Evolutionary conservation across 495 filamentous ascomycete species (phyloP).

Genomic region (Xylaria flabelliformis): DNA sequence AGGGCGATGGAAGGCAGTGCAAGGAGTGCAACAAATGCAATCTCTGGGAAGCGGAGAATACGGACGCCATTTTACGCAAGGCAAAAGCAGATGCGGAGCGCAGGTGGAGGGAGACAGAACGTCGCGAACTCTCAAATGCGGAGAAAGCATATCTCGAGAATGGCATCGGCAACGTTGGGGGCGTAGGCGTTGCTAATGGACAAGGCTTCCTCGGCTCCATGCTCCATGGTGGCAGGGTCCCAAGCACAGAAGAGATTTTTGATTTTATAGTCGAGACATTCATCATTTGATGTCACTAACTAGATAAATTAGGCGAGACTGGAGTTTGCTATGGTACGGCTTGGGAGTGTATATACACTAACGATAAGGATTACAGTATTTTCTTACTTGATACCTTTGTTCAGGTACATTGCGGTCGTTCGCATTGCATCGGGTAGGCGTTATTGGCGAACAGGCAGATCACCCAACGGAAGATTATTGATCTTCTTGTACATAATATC

Average conservation of each 20-base stretch:
- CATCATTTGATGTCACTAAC: conserved; percentile 40
- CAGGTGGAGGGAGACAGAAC: conserved; percentile 78
- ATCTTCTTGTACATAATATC: conserved; percentile 22
- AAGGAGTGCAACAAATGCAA: conserved; percentile 85
- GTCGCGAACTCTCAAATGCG: conserved; percentile 52
- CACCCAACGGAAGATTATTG: conserved; percentile 11
- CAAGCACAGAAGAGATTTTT: conserved; percentile 51
- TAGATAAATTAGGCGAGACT: background rate
- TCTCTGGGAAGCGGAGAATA: conserved; percentile 86
- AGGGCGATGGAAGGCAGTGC: conserved; percentile 70
- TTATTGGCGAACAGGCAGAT: conserved; percentile 28
- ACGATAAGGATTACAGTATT: background rate
- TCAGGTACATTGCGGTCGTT: conserved; percentile 26
- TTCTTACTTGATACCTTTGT: conserved; percentile 25
- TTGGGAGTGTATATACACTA: background rate
- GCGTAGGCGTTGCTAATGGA: conserved; percentile 22
- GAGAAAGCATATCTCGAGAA: conserved; percentile 57
- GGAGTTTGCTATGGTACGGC: conserved; percentile 16
- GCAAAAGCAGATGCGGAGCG: conserved; percentile 82
- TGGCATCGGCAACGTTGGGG: conserved; percentile 40
- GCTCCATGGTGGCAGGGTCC: conserved; percentile 41
- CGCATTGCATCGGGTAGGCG: conserved; percentile 18
- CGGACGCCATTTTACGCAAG: conserved; percentile 73
- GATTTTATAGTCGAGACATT: conserved; percentile 54
- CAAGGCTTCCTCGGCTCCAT: conserved; percentile 36